Evolutionary conservation across 2,329 filamentous ascomycete genomes (phyloP), one percentile per base, ranked within the genome.

Genomic region (Hymenoscyphus occultus): DNA sequence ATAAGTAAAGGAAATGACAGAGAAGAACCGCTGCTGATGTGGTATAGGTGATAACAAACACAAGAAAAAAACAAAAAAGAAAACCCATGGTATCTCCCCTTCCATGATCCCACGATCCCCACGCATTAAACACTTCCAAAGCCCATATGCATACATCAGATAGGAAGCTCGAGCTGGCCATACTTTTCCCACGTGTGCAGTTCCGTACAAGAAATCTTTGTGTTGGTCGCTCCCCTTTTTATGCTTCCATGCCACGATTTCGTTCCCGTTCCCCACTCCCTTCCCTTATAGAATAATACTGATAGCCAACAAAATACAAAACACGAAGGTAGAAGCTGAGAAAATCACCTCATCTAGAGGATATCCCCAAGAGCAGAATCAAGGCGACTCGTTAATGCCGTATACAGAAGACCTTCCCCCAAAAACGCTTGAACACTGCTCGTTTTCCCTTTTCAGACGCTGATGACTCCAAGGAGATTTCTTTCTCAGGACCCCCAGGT

Each of bases 401-500:
- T 67, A 67, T 71, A 65, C 70, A 71, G 6, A 22, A 39, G 28
- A 71, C 54, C 63, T 54, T 71, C 42, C 64, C 54, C 61, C 60
- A 68, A 31, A 67, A 62, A 5, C 10, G 61, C 40, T 59, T 69
- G 31, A 67, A 68, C 57, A 48, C 64, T n/a, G 39, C 54, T 42
- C 16, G 35, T 42, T 63, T 65, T 60, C 62, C 56, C 12, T 57
- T 61, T 9, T 57, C 56, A 22, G 22, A 19, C 19, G 48, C n/a
- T 2, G 31, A 48, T 16, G 39, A 62, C 6, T 62, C 63, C 31
- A 66, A 60, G 35, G 59, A 39, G 60, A 71, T 39, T 45, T 68
- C 67, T 61, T 74, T 71, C 62, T 73, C 70, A 1, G 63, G 65
- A 0, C 70, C 68, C 3, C 67, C 67, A 60, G 72, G 72, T 28